phyloP scores from a whole-genome alignment of 2,329 filamentous ascomycete genomes.

The Aspergillus candidus region DNA sequence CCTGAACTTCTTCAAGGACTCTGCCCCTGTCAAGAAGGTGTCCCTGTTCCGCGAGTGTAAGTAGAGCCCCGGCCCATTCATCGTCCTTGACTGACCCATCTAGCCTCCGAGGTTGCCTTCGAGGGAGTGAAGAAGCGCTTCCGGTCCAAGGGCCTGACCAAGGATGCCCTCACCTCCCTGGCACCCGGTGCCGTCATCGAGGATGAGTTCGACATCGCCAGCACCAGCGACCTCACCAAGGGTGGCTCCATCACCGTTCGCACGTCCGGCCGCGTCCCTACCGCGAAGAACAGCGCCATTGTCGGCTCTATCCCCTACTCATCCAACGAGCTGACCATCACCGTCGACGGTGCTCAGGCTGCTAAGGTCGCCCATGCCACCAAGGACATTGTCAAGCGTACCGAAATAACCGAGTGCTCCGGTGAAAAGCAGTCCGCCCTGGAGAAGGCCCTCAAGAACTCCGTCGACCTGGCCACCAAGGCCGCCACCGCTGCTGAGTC shows the following conservation, averaged over 20 bases:
- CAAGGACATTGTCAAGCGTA: conserved; percentile 39
- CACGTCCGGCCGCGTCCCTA: conserved; percentile 52
- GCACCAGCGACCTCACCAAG: conserved; percentile 36
- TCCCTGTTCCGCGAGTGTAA: conserved; percentile 28
- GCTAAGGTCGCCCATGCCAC: conserved; percentile 46
- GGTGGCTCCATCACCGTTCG: conserved; percentile 53
- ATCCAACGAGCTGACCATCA: conserved; percentile 54
- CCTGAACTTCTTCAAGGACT: conserved; percentile 33
- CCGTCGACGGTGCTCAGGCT: conserved; percentile 53
- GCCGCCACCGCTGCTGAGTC: conserved; percentile 50
- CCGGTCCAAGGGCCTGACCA: conserved; percentile 21
- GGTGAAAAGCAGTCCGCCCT: conserved; percentile 43
- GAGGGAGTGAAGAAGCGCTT: conserved; percentile 27
- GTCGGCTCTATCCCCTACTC: conserved; percentile 51
- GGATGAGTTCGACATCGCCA: conserved; percentile 32
- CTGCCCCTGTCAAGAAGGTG: conserved; percentile 32
- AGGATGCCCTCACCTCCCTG: conserved; percentile 26
- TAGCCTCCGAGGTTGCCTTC: conserved; percentile 27
- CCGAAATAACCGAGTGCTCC: conserved; percentile 51
- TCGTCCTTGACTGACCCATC: conserved; percentile 4
- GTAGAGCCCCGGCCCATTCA: neutral
- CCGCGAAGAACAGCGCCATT: conserved; percentile 48
- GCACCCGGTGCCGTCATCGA: conserved; percentile 24
- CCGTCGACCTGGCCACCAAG: conserved; percentile 39
- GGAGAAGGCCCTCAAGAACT: conserved; percentile 49